Percentiles rank a stretch among this genome's conserved stretches.
Evolutionary conservation across 129 eudicot genomes (phyloP).

Genomic region (Calendula officinalis): DNA sequence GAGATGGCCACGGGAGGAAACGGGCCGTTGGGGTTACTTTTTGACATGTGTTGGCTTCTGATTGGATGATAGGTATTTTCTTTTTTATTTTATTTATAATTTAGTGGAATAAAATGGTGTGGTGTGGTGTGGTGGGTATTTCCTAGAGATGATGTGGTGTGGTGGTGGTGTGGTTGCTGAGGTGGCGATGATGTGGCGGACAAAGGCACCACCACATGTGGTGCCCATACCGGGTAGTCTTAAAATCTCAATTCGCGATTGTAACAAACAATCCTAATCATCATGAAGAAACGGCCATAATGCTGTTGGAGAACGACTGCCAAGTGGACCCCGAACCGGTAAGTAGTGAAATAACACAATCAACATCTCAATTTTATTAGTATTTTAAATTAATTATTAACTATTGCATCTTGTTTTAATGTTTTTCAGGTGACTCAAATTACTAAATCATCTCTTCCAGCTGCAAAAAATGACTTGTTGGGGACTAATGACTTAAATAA

Average conservation of each 20-base stretch:
- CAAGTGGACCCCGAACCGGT: slow-evolving; percentile 18
- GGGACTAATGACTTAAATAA: background rate
- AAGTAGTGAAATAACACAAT: slow-evolving; percentile 4
- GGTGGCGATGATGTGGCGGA: too few species aligned
- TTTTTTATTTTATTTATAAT: too few species aligned
- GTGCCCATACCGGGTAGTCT: too few species aligned
- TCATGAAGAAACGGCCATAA: background rate
- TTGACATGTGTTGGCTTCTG: too few species aligned
- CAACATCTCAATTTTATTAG: background rate
- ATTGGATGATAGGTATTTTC: too few species aligned
- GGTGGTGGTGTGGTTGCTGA: too few species aligned
- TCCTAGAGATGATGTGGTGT: too few species aligned
- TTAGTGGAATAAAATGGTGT: too few species aligned
- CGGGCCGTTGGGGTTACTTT: too few species aligned
- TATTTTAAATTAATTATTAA: background rate
- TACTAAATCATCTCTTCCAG: slow-evolving; percentile 8
- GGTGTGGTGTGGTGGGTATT: too few species aligned
- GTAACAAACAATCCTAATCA: slow-evolving; percentile 7
- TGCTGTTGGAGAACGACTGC: background rate
- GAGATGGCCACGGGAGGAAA: too few species aligned
- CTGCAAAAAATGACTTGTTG: background rate
- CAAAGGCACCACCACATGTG: too few species aligned
- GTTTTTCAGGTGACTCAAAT: background rate
- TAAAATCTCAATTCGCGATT: slow-evolving; percentile 11
- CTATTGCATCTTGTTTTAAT: background rate